These are phyloP conservation scores for Talaromyces liani DNA, from an alignment of 495 filamentous ascomycete species.

Conservation along the genomic window DNA sequence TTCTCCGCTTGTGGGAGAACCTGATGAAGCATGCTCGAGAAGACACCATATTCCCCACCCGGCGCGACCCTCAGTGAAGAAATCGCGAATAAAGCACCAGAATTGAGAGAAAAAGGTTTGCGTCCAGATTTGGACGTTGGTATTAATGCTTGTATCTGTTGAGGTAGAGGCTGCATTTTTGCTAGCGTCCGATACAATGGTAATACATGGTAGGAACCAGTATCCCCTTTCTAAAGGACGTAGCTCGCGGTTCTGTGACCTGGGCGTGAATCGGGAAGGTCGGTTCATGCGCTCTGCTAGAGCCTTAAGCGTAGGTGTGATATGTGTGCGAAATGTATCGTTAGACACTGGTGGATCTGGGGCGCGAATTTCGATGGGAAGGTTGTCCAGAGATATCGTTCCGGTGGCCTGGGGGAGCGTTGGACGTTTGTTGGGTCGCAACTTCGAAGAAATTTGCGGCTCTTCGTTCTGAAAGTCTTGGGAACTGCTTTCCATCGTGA, in stretches of 20 bases:
- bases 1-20: neutral
- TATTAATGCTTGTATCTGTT: neutral
- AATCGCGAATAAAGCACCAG: constrained; percentile 56
- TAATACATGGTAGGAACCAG: constrained; percentile 46
- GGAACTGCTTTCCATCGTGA: neutral
- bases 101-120: constrained; percentile 31
- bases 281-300: constrained; percentile 46
- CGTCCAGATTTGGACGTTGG: constrained; percentile 18
- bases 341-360: constrained; percentile 35
- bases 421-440: neutral
- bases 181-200: neutral
- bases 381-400: constrained; percentile 1
- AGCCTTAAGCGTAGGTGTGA: constrained; percentile 49
- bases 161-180: neutral
- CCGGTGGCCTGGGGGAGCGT: neutral
- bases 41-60: constrained; percentile 64
- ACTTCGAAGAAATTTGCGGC: neutral
- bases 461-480: neutral
- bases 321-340: constrained; percentile 32
- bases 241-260: constrained; percentile 39
- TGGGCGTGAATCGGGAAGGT: constrained; percentile 42
- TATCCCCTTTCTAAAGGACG: constrained; percentile 57
- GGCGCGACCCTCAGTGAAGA: constrained; percentile 47
- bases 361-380: constrained; percentile 35
- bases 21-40: constrained; percentile 20